Evolutionary conservation across 352 stramenopile genomes (phyloP), one percentile per base, ranked within the genome.

Genomic region (Phytophthora sojae): DNA sequence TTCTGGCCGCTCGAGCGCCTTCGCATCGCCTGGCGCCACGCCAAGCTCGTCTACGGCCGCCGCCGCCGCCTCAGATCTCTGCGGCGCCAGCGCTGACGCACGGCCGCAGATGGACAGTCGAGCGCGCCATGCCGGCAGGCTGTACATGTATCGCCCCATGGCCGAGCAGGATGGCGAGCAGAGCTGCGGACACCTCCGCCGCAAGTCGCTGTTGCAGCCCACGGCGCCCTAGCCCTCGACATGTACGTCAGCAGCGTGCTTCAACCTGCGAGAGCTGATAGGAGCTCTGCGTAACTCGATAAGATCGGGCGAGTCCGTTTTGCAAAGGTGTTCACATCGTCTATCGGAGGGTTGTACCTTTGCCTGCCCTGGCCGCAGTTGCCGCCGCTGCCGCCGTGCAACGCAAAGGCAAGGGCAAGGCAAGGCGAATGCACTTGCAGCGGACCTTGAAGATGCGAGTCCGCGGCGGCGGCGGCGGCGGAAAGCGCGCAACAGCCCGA

Each of bases 241-340:
- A 8, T 17, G 55, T 19, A 52, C 35, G 55, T 39, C 55, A 51
- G 55, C 32, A 23, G 35, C 30, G 32, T 9, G 64, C 64, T 71
- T 71, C 49, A 66, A 60, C 57, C 64, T 71, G 47, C 45, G 25
- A 64, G 49, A 70, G 25, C 15, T 29, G 62, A 69, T 69, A 37
- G 17, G n/a, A n/a, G n/a, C n/a, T n/a, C 25, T 26, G 37, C 26
- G 6, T 2, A 29, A 49, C 8, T 19, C 7, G 2, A 50, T 57
- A 32, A 52, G 32, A 64, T 57, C 52, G 14, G 52, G 12, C 42
- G 25, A 64, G 57, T 17, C 19, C 9, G 53, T 54, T 47, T 35
- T 3, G 55, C 37, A 61, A 39, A 8, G 17, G n/a, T n/a, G n/a
- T n/a, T n/a, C n/a, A 17, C 39, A 17, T 19, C 14, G 14, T 6